Evolutionary conservation across 495 filamentous ascomycete genomes (phyloP), one percentile per base, ranked within the genome.

Genomic region (Clavariopsis aquatica): DNA sequence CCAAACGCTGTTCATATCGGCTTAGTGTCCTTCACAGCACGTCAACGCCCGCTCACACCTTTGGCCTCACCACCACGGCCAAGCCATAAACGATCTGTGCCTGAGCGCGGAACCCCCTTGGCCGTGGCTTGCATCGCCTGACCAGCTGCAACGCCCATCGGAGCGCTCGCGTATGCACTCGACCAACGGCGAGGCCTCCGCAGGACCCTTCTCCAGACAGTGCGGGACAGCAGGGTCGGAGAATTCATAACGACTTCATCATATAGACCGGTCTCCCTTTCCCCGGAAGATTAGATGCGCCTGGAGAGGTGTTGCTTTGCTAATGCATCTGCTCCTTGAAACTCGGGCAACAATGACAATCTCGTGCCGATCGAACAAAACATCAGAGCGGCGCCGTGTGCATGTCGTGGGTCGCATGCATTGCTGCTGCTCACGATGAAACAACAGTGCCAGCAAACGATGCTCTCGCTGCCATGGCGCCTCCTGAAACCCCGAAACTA

Each of bases 71-170:
- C 62, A 38, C 31, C 53, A n/a, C 49, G 45, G 27, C 53, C 47
- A 41, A 20, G 20, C 64, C 57, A 51, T 52, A 19, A 2, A 55
- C 52, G 29, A 43, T 41, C 51, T 52, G 58, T 62, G 28, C 64
- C 64, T 67, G 64, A 53, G 19, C 24, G 36, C 31, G 15, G 12
- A 10, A 15, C 57, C 58, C 64, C 58, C 64, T 57, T 49, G 51
- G 49, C 49, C 65, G 65, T 68, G 65, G 65, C 65, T 38, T 54
- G 59, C 65, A 64, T 58, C 65, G 65, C 54, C 65, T 68, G 65
- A 68, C 65, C 60, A 34, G 17, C 56, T 36, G 57, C 63, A 60
- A 66, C 57, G 28, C 54, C 49, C 34, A 43, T 49, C 29, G 62
- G 46, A 41, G 13, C 54, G 23, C 46, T 31, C n/a, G 15, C 13